These are phyloP conservation scores for Gnaphalium uliginosum DNA, from an alignment of 129 eudicot genomes.

Conservation along the genomic window DNA sequence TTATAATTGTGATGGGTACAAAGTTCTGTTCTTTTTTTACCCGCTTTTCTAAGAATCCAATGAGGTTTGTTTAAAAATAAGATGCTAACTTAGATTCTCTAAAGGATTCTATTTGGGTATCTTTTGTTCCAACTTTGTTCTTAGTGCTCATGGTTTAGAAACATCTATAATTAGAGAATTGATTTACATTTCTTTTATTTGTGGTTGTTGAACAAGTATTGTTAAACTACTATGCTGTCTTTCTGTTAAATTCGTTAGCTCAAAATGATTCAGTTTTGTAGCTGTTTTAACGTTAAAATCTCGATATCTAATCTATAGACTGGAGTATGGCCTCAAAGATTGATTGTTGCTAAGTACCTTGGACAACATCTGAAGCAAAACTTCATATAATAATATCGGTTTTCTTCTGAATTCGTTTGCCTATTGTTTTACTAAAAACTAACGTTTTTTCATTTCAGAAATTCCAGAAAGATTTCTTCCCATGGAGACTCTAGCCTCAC, in stretches of 20 bases:
- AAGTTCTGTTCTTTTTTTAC: conserved; percentile 3
- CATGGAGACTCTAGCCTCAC: conserved; percentile 62
- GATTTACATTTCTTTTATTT: conserved; percentile 16
- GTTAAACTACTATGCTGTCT: conserved; percentile 7
- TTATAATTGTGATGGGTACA: not conserved
- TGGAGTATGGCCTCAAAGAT: conserved; percentile 1
- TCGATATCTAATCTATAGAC: not conserved
- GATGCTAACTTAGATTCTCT: conserved; percentile 13
- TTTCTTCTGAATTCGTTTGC: conserved; percentile 1
- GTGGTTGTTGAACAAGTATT: conserved; percentile 11
- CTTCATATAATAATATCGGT: not conserved
- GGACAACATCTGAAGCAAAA: not conserved
- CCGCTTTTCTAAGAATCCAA: conserved; percentile 15
- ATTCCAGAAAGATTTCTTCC: not conserved
- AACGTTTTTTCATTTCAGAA: conserved; percentile 4
- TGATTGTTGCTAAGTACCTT: not conserved
- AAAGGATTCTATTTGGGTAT: conserved; percentile 23
- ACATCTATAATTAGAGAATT: conserved; percentile 16
- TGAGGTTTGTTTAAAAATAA: conserved; percentile 21
- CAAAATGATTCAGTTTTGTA: conserved; percentile 21
- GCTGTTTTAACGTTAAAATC: not conserved
- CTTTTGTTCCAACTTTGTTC: conserved; percentile 9
- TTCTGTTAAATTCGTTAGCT: conserved; percentile 20
- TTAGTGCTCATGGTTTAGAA: not conserved
- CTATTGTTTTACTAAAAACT: not conserved